Percentiles rank a stretch among this genome's conserved stretches.
Conservation (phyloP, 2,329 filamentous ascomycete species). For the Tolypocladium cylindrosporum region DNA sequence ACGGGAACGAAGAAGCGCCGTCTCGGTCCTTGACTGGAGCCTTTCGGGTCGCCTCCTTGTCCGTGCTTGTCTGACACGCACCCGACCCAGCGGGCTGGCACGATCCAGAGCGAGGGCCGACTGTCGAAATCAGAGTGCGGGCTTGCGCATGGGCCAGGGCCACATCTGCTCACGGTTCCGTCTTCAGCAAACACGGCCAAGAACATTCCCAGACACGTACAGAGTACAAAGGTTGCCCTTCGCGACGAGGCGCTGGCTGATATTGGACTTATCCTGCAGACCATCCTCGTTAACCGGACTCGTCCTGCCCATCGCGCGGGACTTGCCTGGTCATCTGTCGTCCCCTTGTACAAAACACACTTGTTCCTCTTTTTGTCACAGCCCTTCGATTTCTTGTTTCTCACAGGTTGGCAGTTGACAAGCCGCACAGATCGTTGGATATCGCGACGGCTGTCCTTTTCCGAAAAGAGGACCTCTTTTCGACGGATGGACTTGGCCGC, state of each 20-base stretch:
- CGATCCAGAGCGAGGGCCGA: not conserved
- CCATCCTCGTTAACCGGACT: not conserved
- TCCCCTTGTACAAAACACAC: not conserved
- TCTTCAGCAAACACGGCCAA: not conserved
- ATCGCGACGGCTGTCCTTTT: not conserved
- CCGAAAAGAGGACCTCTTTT: not conserved
- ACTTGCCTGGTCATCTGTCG: not conserved
- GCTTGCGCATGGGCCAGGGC: not conserved
- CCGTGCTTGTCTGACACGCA: not conserved
- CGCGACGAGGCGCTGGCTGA: not conserved
- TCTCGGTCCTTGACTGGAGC: not conserved
- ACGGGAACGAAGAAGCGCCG: not conserved
- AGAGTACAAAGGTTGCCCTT: not conserved
- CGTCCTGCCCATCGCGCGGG: not conserved
- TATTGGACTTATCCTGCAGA: not conserved
- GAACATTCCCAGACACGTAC: not conserved
- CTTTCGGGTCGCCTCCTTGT: not conserved
- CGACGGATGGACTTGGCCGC: not conserved
- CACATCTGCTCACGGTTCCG: not conserved
- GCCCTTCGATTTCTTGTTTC: not conserved
- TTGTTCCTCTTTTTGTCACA: not conserved
- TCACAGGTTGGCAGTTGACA: not conserved
- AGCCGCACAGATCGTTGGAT: no score
- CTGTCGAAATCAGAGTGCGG: not conserved
- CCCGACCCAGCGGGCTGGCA: conserved; percentile 2